Base-by-base conservation (phyloP, 305 asterid species). In the Ruellia speciosa region DNA sequence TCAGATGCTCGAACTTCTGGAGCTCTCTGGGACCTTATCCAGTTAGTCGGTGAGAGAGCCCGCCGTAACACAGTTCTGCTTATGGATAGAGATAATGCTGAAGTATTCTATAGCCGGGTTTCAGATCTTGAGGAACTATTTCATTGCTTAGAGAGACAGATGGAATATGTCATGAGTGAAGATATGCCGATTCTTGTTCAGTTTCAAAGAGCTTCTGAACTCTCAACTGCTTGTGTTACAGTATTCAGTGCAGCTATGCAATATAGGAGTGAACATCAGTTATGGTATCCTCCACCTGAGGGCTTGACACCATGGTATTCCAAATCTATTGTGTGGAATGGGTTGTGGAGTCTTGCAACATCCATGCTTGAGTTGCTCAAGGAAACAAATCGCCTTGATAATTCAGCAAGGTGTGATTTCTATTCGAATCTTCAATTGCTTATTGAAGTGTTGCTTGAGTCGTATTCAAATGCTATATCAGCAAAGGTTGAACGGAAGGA, bases 41-140 rank as follows among this genome's bases (percentile, higher is more conserved):
- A 90, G 72, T 68, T 87, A 70, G 94, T 85, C 39, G 98, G 98
- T 35, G 95, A 90, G 70, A 81, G 77, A 78, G 81, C 96, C 51
- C 96, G 98, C 39, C 72, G 93, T 52, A 81, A 73, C 72, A 81
- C 95, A 46, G 94, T 90, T 72, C 94, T 90, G 66, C 65, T 90
- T 84, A 90, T 90, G 96, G 98, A 90, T 72, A 90, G 96, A 71
- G 96, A 90, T 57, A 90, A 85, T 76, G 88, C 93, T 69, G 98
- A 90, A 81, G 97, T 90, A 61, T 90, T 90, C 69, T 90, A 83
- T 63, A 90, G 95, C 61, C 85, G 80, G 75, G 96, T 90, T 66
- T 87, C 98, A 54, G 94, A 85, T 62, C 80, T 87, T 49, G 93
- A 85, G 77, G 93, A 90, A 75, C 58, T 85, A 49, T 90, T 87